Percentiles rank a stretch among this genome's conserved stretches.
Conservation (phyloP, 176 grass and related monocot genomes). For the Oryza rufipogon region DNA sequence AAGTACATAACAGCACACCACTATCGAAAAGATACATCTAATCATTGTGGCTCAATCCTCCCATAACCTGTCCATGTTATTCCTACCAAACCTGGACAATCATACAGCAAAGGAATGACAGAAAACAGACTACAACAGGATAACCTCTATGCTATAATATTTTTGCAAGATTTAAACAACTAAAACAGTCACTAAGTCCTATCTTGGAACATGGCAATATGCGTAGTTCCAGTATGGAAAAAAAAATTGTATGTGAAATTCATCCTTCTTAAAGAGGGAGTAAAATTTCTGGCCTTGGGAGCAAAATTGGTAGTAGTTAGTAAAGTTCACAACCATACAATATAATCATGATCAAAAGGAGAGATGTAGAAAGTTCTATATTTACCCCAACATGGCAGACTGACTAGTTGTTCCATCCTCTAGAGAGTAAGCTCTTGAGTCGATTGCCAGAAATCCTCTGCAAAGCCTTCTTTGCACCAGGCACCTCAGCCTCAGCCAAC, state of each 20-base stretch:
- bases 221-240: neutral
- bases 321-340: conserved; percentile 8
- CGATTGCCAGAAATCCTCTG: conserved; percentile 73
- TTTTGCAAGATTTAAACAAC: conserved; percentile 21
- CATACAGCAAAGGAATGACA: neutral
- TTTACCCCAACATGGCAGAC: conserved; percentile 42
- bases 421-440: conserved; percentile 70
- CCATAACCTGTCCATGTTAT: neutral
- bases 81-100: neutral
- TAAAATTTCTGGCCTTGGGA: neutral
- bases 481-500: conserved; percentile 68
- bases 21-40: neutral
- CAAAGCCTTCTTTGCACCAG: conserved; percentile 83
- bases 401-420: conserved; percentile 63
- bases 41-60: neutral
- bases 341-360: conserved; percentile 25
- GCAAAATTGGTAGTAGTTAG: neutral
- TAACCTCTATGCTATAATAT: neutral
- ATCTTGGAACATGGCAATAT: neutral
- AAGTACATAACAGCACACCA: conserved; percentile 10
- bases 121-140: neutral
- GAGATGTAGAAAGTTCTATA: conserved; percentile 14
- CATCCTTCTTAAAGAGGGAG: neutral
- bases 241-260: neutral
- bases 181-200: neutral